Evolutionary conservation across 805 yeast genomes (phyloP), one percentile per base, ranked within the genome.

Genomic region (Hyphopichia homilentoma): DNA sequence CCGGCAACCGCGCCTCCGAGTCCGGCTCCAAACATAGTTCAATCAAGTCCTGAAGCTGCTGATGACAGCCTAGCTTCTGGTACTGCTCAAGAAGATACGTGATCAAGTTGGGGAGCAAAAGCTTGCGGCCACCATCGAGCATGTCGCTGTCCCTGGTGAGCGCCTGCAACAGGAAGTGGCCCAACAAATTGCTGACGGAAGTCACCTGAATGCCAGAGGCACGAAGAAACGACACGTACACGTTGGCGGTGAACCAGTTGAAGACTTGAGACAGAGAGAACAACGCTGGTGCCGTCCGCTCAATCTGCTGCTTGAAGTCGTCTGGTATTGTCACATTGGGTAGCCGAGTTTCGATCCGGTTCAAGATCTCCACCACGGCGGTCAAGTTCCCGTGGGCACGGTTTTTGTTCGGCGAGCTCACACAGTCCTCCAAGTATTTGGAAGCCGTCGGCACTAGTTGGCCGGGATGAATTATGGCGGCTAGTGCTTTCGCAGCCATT

Each of bases 401-500:
- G 41, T 81, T 80, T 31, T 68, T 73, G 19, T 55, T 36, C 0
- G n/a, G n/a, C n/a, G n/a, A 27, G 17, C 12, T 32, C 6, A 26
- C 11, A 33, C 21, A 11, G 34, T 16, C 9, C 22, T 18, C 30
- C 32, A 18, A 65, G 27, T 6, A 9, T 11, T 11, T 9, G 23
- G 11, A 8, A 21, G 11, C 23, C 11, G n/a, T 39, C 2, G 27
- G 25, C 2, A 33, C 12, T 16, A 43, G 18, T 3, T 43, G 38
- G 3, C 33, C 25, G 6, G 35, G 33, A 12, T 33, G 34, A 9
- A 74, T 52, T 29, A 81, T 54, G 0, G 80, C 59, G 0, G 81
- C 74, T 2, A 85, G 47, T 4, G 87, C 75, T 48, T 79, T 69
- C 0, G 96, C 85, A 0, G 95, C 84, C 75, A 85, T 75, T 49